Percentiles rank a stretch among this genome's conserved stretches.
Conservation (phyloP, 164 flowering plant species). For the Berberis thunbergii region DNA sequence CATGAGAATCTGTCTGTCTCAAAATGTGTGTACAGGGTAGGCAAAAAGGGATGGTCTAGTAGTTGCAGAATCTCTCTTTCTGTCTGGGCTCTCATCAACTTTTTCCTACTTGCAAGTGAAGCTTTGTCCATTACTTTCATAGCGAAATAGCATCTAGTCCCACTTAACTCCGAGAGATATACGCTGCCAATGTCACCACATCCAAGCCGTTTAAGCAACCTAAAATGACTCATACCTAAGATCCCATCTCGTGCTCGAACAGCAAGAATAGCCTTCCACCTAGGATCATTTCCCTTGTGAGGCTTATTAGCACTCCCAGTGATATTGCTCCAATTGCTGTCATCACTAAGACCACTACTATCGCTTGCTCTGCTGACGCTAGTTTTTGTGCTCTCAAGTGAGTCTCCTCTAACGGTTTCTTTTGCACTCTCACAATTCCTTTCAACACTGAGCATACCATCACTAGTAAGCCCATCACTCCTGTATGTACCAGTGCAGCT, state of each 20-base stretch:
- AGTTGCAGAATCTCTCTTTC: slow-evolving; percentile 66
- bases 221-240: slow-evolving; percentile 91
- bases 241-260: slow-evolving; percentile 77
- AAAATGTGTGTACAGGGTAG: slow-evolving; percentile 53
- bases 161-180: slow-evolving; percentile 43
- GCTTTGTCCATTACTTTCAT: slow-evolving; percentile 86
- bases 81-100: slow-evolving; percentile 61
- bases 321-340: slow-evolving; percentile 86
- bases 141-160: slow-evolving; percentile 42
- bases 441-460: slow-evolving; percentile 69
- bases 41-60: slow-evolving; percentile 78
- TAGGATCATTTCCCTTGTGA: slow-evolving; percentile 94
- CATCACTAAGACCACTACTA: slow-evolving; percentile 95
- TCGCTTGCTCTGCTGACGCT: slow-evolving; percentile 85
- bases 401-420: slow-evolving; percentile 66
- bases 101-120: slow-evolving; percentile 59
- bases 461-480: slow-evolving; percentile 62
- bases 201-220: slow-evolving; percentile 54
- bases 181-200: slow-evolving; percentile 74
- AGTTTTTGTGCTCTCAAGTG: slow-evolving; percentile 82
- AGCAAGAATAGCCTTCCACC: slow-evolving; percentile 94
- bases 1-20: slow-evolving; percentile 62
- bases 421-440: slow-evolving; percentile 62
- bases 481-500: slow-evolving; percentile 65
- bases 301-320: slow-evolving; percentile 93